Conservation (phyloP, 2,329 filamentous ascomycete species). For the Teratosphaeria zuluensis region DNA sequence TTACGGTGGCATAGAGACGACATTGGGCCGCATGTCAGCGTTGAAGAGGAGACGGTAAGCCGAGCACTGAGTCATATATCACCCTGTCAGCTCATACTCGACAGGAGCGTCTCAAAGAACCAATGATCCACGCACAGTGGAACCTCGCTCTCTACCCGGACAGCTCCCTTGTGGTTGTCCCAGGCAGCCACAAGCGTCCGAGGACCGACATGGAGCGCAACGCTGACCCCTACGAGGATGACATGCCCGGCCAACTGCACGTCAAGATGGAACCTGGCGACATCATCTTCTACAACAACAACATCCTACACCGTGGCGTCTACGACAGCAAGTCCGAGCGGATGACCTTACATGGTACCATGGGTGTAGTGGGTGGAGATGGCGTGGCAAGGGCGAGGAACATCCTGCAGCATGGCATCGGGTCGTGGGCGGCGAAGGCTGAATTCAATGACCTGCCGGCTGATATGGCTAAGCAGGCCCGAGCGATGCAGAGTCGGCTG, state of each 20-base stretch:
- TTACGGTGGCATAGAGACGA: conserved; percentile 83
- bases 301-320: conserved; percentile 67
- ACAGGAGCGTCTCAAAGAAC: conserved; percentile 15
- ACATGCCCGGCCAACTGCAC: conserved; percentile 53
- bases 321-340: conserved; percentile 52
- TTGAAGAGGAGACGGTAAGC: conserved; percentile 54
- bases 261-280: conserved; percentile 65
- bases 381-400: conserved; percentile 54
- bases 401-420: conserved; percentile 65
- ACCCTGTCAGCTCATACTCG: not conserved
- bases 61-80: too few species aligned
- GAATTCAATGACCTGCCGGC: conserved; percentile 43
- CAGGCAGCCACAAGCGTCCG: conserved; percentile 62
- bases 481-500: conserved; percentile 54
- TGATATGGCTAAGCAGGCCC: conserved; percentile 39
- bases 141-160: conserved; percentile 76
- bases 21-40: conserved; percentile 54
- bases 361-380: conserved; percentile 48
- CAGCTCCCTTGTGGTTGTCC: conserved; percentile 62
- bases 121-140: conserved; percentile 72
- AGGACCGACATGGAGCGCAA: conserved; percentile 59
- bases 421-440: conserved; percentile 52
- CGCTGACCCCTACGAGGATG: conserved; percentile 54
- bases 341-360: conserved; percentile 63
- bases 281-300: conserved; percentile 82